These are phyloP conservation scores for Aeschynomene evenia DNA, from an alignment of 306 rosid genomes.

Conservation along the genomic window DNA sequence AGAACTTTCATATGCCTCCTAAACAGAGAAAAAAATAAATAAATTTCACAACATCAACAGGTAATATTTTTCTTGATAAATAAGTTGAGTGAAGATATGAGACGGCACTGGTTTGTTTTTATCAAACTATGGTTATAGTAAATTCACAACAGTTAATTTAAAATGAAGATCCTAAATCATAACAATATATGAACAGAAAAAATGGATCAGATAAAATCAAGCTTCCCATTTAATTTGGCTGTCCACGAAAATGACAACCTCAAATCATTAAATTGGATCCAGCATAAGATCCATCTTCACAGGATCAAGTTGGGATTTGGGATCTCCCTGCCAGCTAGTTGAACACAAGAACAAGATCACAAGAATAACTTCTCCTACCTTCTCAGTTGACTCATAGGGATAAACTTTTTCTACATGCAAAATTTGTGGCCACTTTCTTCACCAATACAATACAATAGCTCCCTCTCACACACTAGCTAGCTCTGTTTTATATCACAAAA, in stretches of 20 bases:
- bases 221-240: not conserved
- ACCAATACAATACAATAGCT: no score
- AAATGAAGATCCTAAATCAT: no score
- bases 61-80: no score
- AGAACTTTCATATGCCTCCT: no score
- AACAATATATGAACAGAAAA: not conserved
- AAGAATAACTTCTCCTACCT: slow-evolving; percentile 9
- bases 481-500: no score
- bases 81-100: no score
- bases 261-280: slow-evolving; percentile 20
- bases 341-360: slow-evolving; percentile 31
- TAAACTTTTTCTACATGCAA: slow-evolving; percentile 32
- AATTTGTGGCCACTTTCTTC: slow-evolving; percentile 10
- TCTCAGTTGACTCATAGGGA: slow-evolving; percentile 18
- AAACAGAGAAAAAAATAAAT: no score
- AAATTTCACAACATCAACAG: no score
- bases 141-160: no score
- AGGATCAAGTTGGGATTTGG: slow-evolving; percentile 34
- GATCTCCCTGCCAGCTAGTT: not conserved
- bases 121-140: no score
- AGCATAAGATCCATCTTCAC: slow-evolving; percentile 11
- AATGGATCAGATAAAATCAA: no score
- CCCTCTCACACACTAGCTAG: not conserved
- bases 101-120: no score
- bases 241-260: slow-evolving; percentile 17